Conservation (phyloP, 2,329 filamentous ascomycete genomes). For the Thyridium curvatum region DNA sequence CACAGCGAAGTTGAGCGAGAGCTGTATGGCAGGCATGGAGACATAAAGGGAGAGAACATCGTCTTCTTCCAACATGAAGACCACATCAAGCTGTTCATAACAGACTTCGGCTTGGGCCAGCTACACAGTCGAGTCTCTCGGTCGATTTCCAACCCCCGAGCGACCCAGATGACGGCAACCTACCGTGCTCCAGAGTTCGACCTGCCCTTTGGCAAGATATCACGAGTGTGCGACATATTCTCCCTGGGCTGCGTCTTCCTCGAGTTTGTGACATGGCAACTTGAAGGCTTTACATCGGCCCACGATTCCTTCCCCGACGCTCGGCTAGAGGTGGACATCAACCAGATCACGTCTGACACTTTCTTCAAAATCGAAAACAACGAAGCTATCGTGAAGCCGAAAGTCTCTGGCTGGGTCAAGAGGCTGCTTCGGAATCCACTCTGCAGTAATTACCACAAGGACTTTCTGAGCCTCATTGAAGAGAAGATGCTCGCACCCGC, state of each 20-base stretch:
- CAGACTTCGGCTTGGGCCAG: slow-evolving; percentile 9
- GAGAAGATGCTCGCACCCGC: slow-evolving; percentile 9
- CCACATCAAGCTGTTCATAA: slow-evolving; percentile 1
- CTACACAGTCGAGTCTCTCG: slow-evolving; percentile 1
- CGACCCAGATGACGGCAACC: slow-evolving; percentile 13
- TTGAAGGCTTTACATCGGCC: slow-evolving; percentile 14
- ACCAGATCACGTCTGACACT: slow-evolving; percentile 9
- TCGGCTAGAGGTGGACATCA: slow-evolving; percentile 5
- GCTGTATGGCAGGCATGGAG: slow-evolving; percentile 9
- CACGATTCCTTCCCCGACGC: slow-evolving; percentile 5
- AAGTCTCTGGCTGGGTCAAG: slow-evolving; percentile 8
- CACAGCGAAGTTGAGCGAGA: neutral
- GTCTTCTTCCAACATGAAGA: slow-evolving; percentile 7
- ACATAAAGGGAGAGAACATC: slow-evolving; percentile 15
- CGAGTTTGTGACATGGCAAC: slow-evolving; percentile 27
- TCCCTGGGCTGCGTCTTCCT: slow-evolving; percentile 27
- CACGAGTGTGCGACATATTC: slow-evolving; percentile 27
- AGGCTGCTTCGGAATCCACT: slow-evolving; percentile 4
- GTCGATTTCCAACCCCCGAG: neutral
- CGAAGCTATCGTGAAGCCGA: slow-evolving; percentile 5
- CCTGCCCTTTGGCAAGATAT: slow-evolving; percentile 15
- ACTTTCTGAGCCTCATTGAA: slow-evolving; percentile 11
- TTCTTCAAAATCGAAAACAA: slow-evolving; percentile 11
- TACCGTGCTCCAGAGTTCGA: slow-evolving; percentile 33
- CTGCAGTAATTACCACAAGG: slow-evolving; percentile 7